Percentiles rank a stretch among this genome's conserved stretches.
Evolutionary conservation across 31 red algal species (phyloP).

Genomic region (Bonnemaisonia californica): DNA sequence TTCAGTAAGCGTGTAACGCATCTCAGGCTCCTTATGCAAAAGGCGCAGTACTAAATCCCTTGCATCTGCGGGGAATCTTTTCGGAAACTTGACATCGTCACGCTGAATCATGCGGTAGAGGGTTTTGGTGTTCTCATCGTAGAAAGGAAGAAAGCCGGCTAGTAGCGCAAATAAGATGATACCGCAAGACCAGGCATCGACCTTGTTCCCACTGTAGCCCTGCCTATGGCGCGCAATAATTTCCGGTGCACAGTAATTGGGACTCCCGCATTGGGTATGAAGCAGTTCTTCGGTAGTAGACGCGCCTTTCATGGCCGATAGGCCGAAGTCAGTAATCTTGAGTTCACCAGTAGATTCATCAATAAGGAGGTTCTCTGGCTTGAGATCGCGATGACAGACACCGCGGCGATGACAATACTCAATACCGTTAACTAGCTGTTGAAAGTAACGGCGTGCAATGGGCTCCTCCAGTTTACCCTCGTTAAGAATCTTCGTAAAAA

Average conservation of each 20-base stretch:
- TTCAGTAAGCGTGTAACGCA: constrained; percentile 75
- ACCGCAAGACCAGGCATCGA: constrained; percentile 83
- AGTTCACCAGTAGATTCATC: constrained; percentile 52
- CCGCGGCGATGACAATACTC: constrained; percentile 73
- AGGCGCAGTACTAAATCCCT: constrained; percentile 65
- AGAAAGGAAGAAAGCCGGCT: constrained; percentile 79
- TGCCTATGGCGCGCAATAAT: constrained; percentile 64
- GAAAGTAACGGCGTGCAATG: constrained; percentile 71
- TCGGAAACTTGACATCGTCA: constrained; percentile 77
- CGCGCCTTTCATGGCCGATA: constrained; percentile 43
- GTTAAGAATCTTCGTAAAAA: constrained; percentile 71
- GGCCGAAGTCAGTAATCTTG: constrained; percentile 59
- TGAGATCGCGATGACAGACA: constrained; percentile 77
- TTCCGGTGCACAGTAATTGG: constrained; percentile 67
- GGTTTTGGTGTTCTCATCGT: constrained; percentile 84
- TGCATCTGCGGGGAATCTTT: constrained; percentile 57
- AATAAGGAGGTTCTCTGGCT: constrained; percentile 71
- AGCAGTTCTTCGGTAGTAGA: constrained; percentile 58
- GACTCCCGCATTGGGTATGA: constrained; percentile 59
- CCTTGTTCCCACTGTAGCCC: constrained; percentile 71
- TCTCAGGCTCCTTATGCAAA: constrained; percentile 84
- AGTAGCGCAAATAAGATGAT: constrained; percentile 83
- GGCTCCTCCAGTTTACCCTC: constrained; percentile 64
- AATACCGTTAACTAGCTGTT: constrained; percentile 75
- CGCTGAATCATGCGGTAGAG: constrained; percentile 79